phyloP scores from a whole-genome alignment of 495 filamentous ascomycete genomes.

The Xylaria venustula region DNA sequence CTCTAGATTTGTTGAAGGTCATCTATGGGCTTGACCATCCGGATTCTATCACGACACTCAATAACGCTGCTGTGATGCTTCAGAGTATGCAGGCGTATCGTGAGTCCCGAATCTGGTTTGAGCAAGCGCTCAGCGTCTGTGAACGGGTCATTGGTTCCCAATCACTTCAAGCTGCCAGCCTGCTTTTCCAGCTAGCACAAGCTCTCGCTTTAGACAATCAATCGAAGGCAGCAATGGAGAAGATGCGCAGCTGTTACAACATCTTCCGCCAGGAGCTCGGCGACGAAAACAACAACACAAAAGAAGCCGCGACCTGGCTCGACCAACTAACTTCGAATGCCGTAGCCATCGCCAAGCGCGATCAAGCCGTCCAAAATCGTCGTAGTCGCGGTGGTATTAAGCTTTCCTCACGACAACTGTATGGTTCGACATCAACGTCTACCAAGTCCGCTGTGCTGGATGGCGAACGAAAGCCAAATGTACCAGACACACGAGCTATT shows the following conservation, averaged over 20 bases:
- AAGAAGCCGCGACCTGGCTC: constrained; percentile 92
- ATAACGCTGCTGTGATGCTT: constrained; percentile 98
- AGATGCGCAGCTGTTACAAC: constrained; percentile 93
- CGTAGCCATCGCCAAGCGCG: constrained; percentile 87
- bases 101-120: constrained; percentile 94
- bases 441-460: constrained; percentile 22
- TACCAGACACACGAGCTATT: constrained; percentile 70
- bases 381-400: constrained; percentile 55
- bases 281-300: constrained; percentile 88
- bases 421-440: constrained; percentile 36
- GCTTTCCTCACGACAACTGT: constrained; percentile 48
- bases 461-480: constrained; percentile 20
- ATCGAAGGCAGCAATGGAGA: constrained; percentile 79
- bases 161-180: constrained; percentile 89
- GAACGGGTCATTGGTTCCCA: constrained; percentile 83
- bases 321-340: constrained; percentile 93
- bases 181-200: constrained; percentile 95
- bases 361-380: constrained; percentile 77
- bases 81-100: constrained; percentile 89
- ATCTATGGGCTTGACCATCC: constrained; percentile 93
- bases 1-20: constrained; percentile 93
- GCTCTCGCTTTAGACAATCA: constrained; percentile 91
- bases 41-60: constrained; percentile 96
- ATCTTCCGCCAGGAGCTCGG: constrained; percentile 88
- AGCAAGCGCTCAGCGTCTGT: constrained; percentile 82